Evolutionary conservation across 192 early-diverging fungal genomes (phyloP).

Genomic region (Linnemannia exigua): DNA sequence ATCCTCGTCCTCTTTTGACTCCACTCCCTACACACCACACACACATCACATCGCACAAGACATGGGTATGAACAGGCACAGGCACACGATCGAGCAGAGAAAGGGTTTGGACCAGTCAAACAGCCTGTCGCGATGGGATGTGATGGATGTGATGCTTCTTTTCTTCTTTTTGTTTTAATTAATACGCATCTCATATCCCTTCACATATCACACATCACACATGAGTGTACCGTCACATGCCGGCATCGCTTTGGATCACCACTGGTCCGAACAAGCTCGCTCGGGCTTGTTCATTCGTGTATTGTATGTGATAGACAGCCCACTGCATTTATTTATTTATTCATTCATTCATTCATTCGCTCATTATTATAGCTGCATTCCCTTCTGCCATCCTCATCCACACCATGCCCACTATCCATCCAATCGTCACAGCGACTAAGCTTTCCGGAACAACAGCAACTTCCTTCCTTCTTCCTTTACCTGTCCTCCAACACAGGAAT

Average conservation of each 20-base stretch:
- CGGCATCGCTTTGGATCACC: background rate
- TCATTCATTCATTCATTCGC: background rate
- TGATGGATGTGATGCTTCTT: background rate
- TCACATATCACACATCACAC: background rate
- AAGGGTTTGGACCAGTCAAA: slow-evolving; percentile 3
- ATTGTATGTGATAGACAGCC: background rate
- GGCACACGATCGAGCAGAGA: slow-evolving; percentile 1
- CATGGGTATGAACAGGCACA: background rate
- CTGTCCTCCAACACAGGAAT: too few species aligned
- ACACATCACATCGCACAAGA: background rate
- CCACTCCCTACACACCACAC: background rate
- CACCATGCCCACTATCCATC: background rate
- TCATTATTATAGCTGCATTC: background rate
- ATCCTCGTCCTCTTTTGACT: too few species aligned
- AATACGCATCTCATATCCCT: background rate
- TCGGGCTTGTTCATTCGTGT: background rate
- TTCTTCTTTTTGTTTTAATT: background rate
- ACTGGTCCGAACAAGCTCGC: background rate
- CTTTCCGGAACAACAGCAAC: background rate
- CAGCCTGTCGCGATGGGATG: background rate
- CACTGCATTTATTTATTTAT: background rate
- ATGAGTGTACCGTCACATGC: slow-evolving; percentile 1
- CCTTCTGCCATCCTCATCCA: background rate
- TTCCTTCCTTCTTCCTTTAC: background rate
- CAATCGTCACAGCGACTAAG: background rate